Conservation (phyloP, 306 rosid species). For the Casuarina equisetifolia region DNA sequence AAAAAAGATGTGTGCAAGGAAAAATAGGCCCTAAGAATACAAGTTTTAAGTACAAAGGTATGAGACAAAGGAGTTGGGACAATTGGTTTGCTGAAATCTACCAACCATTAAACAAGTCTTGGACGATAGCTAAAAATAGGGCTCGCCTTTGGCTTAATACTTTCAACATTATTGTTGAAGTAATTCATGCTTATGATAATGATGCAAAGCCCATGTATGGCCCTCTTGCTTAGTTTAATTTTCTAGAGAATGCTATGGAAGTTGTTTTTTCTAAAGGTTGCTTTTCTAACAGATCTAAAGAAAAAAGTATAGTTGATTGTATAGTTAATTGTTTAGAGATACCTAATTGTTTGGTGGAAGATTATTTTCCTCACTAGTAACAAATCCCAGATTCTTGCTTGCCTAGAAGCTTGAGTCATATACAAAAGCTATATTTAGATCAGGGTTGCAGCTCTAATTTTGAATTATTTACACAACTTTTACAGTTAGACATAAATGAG, state of each 20-base stretch:
- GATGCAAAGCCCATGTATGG: conserved; percentile 81
- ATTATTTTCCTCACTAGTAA: no score
- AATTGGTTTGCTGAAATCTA: conserved; percentile 91
- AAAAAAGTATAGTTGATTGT: no score
- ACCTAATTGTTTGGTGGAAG: no score
- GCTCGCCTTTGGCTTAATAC: conserved; percentile 69
- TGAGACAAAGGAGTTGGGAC: conserved; percentile 89
- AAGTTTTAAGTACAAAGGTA: conserved; percentile 66
- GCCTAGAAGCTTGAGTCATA: no score
- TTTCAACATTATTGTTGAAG: conserved; percentile 64
- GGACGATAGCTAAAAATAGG: background rate
- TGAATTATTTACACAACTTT: no score
- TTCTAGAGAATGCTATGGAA: conserved; percentile 32
- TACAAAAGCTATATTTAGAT: no score
- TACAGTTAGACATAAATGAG: no score
- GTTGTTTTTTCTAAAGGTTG: no score
- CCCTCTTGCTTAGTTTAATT: conserved; percentile 65
- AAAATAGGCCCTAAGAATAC: conserved; percentile 90
- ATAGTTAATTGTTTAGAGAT: no score
- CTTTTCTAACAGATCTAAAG: no score
- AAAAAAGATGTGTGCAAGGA: conserved; percentile 80
- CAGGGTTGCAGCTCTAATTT: no score
- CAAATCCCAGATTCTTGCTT: no score
- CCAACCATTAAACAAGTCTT: conserved; percentile 44
- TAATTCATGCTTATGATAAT: conserved; percentile 79